Base-by-base conservation (phyloP, 768 basidiomycete genomes). In the Porphyrellus cyaneotinctus region DNA sequence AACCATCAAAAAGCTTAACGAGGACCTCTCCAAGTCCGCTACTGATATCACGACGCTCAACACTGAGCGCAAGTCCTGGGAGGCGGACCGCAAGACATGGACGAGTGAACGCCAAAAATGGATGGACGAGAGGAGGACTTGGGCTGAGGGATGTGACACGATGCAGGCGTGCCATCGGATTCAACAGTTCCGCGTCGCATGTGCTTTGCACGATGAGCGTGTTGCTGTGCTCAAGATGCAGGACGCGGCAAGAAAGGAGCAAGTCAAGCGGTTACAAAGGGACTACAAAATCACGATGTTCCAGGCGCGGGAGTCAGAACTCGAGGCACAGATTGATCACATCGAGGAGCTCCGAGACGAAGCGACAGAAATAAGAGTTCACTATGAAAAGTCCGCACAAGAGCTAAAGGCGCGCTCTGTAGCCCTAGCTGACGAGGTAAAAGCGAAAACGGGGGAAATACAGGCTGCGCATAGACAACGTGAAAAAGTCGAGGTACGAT, bases 281-380 rank as follows among this genome's bases (percentile, higher is more conserved):
- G 88, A 91, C 53, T 81, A 74, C 61, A 78, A 79, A 63, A 77
- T 90, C 47, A 79, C 76, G n/a, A 76, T 81, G 68, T 89, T 87
- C 60, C 83, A 85, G 65, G 75, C 75, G 18, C 74, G 75, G 45
- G 87, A 88, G 58, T 71, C 73, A 14, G 83, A 84, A 57, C 67
- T 87, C 42, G 82, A 87, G 59, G 64, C 69, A 37, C 76, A 74
- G 54, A 65, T 87, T 10, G 73, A 70, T 22, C 74, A 79, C 33
- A 60, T 83, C n/a, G 78, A 84, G 64, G 78, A 78, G 9, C 69
- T 77, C 47, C 58, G 75, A 39, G 75, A 74, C 14, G 58, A 63
- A 51, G 50, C 60, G 26, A 49, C 32, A 44, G 50, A 60, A 28
- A 49, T 20, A 18, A 56, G 53, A 15, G 54, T 36, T 41, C 58